Evolutionary conservation across 768 basidiomycete genomes (phyloP).

Genomic region (Tulasnella sp.): DNA sequence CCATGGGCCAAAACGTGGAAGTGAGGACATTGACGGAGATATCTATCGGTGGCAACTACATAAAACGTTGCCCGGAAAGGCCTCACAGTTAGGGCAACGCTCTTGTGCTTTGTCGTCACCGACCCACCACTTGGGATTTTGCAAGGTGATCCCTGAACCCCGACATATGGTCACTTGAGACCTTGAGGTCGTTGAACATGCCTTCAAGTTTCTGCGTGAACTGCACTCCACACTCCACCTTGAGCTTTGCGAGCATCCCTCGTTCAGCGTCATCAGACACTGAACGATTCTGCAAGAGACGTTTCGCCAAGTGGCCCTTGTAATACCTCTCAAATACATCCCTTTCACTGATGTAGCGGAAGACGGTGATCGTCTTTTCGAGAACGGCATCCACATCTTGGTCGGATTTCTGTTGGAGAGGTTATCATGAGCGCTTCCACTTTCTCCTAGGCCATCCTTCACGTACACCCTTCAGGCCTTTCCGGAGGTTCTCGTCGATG

Average conservation of each 20-base stretch:
- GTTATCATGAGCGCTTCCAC: not conserved
- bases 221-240: constrained; percentile 93
- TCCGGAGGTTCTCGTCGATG: constrained; percentile 94
- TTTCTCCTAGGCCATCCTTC: not conserved
- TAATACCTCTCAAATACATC: constrained; percentile 99
- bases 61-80: not conserved
- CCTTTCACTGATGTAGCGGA: constrained; percentile 92
- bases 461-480: constrained; percentile 90
- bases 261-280: constrained; percentile 97
- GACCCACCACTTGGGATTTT: constrained; percentile 60
- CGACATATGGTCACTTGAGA: constrained; percentile 79
- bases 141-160: constrained; percentile 68
- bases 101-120: not conserved
- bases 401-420: constrained; percentile 80
- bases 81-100: constrained; percentile 3
- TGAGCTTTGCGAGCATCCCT: constrained; percentile 95
- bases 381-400: constrained; percentile 84
- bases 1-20: constrained; percentile 94
- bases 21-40: constrained; percentile 93
- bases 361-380: constrained; percentile 95
- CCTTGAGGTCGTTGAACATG: constrained; percentile 97
- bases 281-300: constrained; percentile 81
- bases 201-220: constrained; percentile 98
- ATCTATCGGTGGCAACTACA: constrained; percentile 77
- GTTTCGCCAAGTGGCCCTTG: constrained; percentile 92